phyloP scores from a whole-genome alignment of 176 grass and related monocot genomes.

The Rhynchospora pubera region DNA sequence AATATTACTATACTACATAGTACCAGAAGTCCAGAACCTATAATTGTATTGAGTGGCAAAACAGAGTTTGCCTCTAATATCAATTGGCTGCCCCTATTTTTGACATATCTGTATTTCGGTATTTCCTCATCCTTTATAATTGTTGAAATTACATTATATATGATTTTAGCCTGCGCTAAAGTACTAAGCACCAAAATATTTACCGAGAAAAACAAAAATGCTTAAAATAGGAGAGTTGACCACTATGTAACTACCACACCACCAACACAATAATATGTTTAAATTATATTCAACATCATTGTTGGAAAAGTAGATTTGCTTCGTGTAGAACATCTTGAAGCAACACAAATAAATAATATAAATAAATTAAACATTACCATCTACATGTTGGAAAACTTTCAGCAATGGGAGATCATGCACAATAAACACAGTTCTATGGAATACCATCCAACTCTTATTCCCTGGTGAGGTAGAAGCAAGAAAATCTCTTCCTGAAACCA shows the following conservation, averaged over 20 bases:
- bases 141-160: too few relatives aligned
- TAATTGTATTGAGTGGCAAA: not conserved
- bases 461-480: constrained; percentile 62
- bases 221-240: not conserved
- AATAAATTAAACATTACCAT: not conserved
- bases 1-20: too few relatives aligned
- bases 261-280: not conserved
- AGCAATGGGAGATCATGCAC: constrained; percentile 79
- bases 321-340: not conserved
- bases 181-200: too few relatives aligned
- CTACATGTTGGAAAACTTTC: constrained; percentile 23
- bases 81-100: too few relatives aligned
- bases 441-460: constrained; percentile 88
- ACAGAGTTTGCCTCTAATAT: not conserved
- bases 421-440: constrained; percentile 86
- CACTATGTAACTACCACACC: not conserved
- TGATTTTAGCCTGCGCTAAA: not conserved
- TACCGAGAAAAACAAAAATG: not conserved
- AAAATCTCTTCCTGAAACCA: constrained; percentile 30
- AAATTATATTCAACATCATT: not conserved
- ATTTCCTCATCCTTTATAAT: too few relatives aligned
- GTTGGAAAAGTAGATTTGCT: not conserved
- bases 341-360: not conserved
- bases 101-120: too few relatives aligned
- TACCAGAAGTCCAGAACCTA: too few relatives aligned